Base-by-base conservation (phyloP, 116 monocot species). In the Phalaenopsis hybrid region DNA sequence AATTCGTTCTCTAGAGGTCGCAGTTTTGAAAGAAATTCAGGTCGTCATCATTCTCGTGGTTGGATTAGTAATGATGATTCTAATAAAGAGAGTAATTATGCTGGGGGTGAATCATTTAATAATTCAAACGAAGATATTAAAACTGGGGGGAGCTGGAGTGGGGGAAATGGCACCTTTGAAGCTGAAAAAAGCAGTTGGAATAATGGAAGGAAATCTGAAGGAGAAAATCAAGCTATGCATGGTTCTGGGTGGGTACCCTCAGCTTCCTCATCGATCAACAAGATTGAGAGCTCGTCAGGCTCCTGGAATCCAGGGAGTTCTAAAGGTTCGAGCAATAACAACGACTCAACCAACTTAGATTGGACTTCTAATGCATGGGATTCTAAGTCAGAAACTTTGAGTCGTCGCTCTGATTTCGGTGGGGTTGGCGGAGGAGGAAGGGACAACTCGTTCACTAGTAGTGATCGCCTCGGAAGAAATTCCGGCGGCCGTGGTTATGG, bases 1-100 rank as follows among this genome's bases (percentile, higher is more conserved):
- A 52, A 52, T 31, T 50, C 51, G 28, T 77, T 77, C 31, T 77
- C 49, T 52, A 51, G 52, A 52, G 77, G 77, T 25, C 77, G 77
- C 4, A 45, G 75, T 17, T 31, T 33, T 6, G 52, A 51, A 51
- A 77, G 77, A 16, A 77, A 51, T 31, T 77, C 23, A 0, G 52
- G 21, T 21, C 51, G 52, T 1, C 31, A 3, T 5, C 45, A n/a
- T 75, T 45, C 20, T 8, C 16, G 15, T 55, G 16, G 55, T 55
- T 55, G 55, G 55, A 55, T 15, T 15, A 16, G 55, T 55, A 55
- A 3, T 55, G 16, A 55, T 55, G 55, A 55, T 16, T 55, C 55
- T 55, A 16, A 28, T 55, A 55, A 55, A 55, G 15, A 55, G 15
- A 16, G 55, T 45, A 46, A 75, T 41, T 41, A 41, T 75, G 75